Evolutionary conservation across 148 eudicot species (phyloP).

Genomic region (Spergularia bocconei): DNA sequence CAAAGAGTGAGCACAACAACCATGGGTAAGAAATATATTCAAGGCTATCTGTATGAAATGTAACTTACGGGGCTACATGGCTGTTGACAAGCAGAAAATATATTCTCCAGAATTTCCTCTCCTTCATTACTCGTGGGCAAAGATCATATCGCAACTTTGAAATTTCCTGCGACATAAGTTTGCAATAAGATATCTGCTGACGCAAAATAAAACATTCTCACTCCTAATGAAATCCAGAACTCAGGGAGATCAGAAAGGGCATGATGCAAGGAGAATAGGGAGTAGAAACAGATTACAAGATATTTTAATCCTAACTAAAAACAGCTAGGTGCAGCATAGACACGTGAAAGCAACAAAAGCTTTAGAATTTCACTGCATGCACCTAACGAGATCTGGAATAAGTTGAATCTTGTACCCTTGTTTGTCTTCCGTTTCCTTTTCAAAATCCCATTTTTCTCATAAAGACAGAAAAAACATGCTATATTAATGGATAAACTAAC

Average conservation of each 20-base stretch:
- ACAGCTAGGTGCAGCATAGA: neutral
- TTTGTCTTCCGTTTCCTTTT: neutral
- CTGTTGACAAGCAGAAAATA: slow-evolving; percentile 85
- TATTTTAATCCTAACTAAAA: neutral
- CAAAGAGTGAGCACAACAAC: neutral
- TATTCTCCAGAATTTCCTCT: slow-evolving; percentile 93
- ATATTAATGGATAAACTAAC: neutral
- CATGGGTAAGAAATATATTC: neutral
- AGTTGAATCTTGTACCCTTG: neutral
- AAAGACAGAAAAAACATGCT: neutral
- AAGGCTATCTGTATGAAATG: neutral
- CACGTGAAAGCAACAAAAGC: neutral
- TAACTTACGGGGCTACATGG: slow-evolving; percentile 82
- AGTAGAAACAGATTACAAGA: neutral
- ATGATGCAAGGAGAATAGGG: neutral
- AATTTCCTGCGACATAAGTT: slow-evolving; percentile 62
- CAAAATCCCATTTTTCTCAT: neutral
- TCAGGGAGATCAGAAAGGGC: neutral
- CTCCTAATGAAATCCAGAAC: neutral
- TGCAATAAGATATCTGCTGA: slow-evolving; percentile 16
- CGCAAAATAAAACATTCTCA: neutral
- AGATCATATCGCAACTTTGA: slow-evolving; percentile 88
- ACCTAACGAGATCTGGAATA: neutral
- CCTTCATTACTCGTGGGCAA: slow-evolving; percentile 92
- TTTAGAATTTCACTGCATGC: neutral